Evolutionary conservation across 495 filamentous ascomycete genomes (phyloP).

Genomic region (Penicillium angulare): DNA sequence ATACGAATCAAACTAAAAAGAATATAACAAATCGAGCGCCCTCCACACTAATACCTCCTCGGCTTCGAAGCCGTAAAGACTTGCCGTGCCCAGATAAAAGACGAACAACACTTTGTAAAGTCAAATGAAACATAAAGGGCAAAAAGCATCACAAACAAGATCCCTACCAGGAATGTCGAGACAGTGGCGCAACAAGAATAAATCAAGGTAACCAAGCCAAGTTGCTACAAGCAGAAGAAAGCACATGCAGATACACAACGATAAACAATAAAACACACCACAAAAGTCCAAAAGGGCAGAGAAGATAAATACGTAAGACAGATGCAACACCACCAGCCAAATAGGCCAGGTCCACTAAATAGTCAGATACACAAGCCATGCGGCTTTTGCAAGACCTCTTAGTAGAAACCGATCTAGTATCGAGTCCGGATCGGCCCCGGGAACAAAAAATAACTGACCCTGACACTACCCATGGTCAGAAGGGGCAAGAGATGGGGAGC

Average conservation of each 20-base stretch:
- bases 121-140: background rate
- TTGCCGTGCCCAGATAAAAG: background rate
- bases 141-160: background rate
- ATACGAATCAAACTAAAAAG: background rate
- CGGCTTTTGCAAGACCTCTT: background rate
- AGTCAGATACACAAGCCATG: background rate
- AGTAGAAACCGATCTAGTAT: background rate
- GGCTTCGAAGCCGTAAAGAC: background rate
- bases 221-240: no score
- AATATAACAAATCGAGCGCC: background rate
- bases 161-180: background rate
- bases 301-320: background rate
- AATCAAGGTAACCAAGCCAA: no score
- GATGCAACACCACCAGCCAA: background rate
- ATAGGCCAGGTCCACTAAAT: background rate
- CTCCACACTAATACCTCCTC: background rate
- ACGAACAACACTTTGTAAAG: background rate
- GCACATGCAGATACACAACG: constrained; percentile 2
- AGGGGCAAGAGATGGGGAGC: background rate
- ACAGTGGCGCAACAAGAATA: no score
- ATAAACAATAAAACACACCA: background rate
- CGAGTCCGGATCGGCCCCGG: background rate
- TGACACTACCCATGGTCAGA: background rate
- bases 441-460: background rate
- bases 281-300: background rate